Conservation (phyloP, 1,139 yeast genomes). For the Saccharomyces hybrid region DNA sequence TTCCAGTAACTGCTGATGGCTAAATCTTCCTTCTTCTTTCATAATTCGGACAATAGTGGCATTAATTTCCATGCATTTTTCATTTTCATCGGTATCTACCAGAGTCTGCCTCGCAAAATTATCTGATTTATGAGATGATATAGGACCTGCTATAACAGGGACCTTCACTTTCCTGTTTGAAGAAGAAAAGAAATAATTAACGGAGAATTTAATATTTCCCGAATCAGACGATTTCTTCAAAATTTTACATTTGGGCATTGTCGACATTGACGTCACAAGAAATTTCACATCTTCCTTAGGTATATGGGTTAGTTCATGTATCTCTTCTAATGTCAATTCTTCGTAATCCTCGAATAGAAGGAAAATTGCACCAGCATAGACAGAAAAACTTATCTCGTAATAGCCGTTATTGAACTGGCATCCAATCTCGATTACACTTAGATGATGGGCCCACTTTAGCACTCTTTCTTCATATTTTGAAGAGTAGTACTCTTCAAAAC, state of each 20-base stretch:
- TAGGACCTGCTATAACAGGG: slow-evolving; percentile 46
- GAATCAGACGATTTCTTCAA: slow-evolving; percentile 66
- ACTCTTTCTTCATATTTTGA: slow-evolving; percentile 66
- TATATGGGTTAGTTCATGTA: slow-evolving; percentile 59
- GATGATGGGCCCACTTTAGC: slow-evolving; percentile 75
- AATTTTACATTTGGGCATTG: slow-evolving; percentile 74
- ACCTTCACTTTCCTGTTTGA: slow-evolving; percentile 71
- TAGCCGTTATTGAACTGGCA: slow-evolving; percentile 58
- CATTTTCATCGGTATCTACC: slow-evolving; percentile 32
- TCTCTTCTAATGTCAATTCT: slow-evolving; percentile 52
- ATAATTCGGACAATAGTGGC: slow-evolving; percentile 86
- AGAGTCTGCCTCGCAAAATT: not conserved
- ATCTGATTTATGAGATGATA: not conserved
- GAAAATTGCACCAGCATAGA: slow-evolving; percentile 72
- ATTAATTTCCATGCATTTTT: slow-evolving; percentile 58
- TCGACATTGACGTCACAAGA: slow-evolving; percentile 76
- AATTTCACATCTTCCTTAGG: slow-evolving; percentile 67
- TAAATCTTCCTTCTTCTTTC: slow-evolving; percentile 62
- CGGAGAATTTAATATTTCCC: slow-evolving; percentile 53
- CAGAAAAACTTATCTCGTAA: slow-evolving; percentile 75
- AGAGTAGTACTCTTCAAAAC: slow-evolving; percentile 46
- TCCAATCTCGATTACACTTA: slow-evolving; percentile 74
- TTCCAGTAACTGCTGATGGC: slow-evolving; percentile 58
- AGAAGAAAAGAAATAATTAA: slow-evolving; percentile 67
- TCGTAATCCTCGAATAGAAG: slow-evolving; percentile 55